Conservation (phyloP, 768 basidiomycete genomes). For the Tylopilus sp. region DNA sequence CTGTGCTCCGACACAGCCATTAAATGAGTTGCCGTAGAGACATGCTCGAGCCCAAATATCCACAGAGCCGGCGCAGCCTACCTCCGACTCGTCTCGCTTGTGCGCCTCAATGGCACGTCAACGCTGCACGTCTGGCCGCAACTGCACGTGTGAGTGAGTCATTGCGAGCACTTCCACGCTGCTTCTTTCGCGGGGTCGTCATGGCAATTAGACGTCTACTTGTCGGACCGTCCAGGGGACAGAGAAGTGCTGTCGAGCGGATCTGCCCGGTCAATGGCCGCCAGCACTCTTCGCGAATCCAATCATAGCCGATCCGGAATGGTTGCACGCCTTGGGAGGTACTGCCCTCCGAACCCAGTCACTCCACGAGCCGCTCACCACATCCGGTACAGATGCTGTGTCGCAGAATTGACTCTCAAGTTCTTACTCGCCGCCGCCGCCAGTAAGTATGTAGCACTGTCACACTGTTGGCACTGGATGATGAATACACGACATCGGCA, state of each 20-base stretch:
- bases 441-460: too few species aligned
- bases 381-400: neutral
- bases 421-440: too few species aligned
- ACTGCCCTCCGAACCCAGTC: too few species aligned
- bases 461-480: too few species aligned
- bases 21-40: conserved; percentile 20
- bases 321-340: neutral
- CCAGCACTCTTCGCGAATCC: neutral
- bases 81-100: neutral
- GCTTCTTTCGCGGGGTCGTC: neutral
- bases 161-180: neutral
- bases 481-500: neutral
- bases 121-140: neutral
- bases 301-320: neutral
- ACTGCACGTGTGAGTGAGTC: neutral
- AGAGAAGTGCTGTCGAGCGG: neutral
- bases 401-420: neutral
- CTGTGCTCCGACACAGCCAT: neutral
- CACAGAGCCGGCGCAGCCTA: neutral
- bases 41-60: neutral
- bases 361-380: neutral
- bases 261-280: neutral
- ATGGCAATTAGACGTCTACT: neutral
- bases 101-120: neutral
- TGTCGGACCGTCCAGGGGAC: neutral